Percentiles rank a stretch among this genome's conserved stretches.
These are phyloP conservation scores for Hypoxylon perforatum DNA, from an alignment of 495 filamentous ascomycete genomes.

Conservation along the genomic window DNA sequence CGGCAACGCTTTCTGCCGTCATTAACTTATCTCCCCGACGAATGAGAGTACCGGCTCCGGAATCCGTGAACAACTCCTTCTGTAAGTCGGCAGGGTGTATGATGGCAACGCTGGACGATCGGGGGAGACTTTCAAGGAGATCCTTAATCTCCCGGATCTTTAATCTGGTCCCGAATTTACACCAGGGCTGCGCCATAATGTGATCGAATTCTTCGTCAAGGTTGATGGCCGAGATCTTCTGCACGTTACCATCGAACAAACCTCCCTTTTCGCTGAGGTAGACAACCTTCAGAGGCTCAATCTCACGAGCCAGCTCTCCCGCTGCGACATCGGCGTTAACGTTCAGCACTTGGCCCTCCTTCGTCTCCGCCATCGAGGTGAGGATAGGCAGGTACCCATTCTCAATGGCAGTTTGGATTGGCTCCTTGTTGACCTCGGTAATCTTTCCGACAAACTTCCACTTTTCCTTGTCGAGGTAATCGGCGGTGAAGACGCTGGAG, in stretches of 20 bases:
- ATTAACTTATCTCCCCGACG: slow-evolving; percentile 91
- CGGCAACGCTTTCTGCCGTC: slow-evolving; percentile 74
- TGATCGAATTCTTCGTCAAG: slow-evolving; percentile 97
- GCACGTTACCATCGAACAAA: slow-evolving; percentile 90
- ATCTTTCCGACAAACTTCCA: slow-evolving; percentile 97
- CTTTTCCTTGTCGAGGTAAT: slow-evolving; percentile 94
- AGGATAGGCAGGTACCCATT: slow-evolving; percentile 94
- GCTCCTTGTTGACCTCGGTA: slow-evolving; percentile 88
- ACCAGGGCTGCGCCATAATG: slow-evolving; percentile 96
- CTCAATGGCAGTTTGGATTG: slow-evolving; percentile 91
- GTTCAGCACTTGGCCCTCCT: slow-evolving; percentile 93
- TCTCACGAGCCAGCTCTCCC: slow-evolving; percentile 86
- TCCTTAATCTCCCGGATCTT: slow-evolving; percentile 99
- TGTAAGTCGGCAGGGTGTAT: slow-evolving; percentile 95
- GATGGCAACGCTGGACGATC: slow-evolving; percentile 95
- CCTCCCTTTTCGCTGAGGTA: slow-evolving; percentile 98
- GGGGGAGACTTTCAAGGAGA: slow-evolving; percentile 83
- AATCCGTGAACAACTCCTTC: slow-evolving; percentile 96
- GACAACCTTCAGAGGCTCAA: slow-evolving; percentile 97
- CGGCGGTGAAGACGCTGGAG: slow-evolving; percentile 91
- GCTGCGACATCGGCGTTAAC: slow-evolving; percentile 98
- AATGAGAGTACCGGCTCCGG: slow-evolving; percentile 94
- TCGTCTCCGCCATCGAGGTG: slow-evolving; percentile 96
- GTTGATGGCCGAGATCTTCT: slow-evolving; percentile 98
- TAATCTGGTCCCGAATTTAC: slow-evolving; percentile 91